Percentiles rank a stretch among this genome's conserved stretches.
Evolutionary conservation across 371 early-diverging fungal species (phyloP).

Genomic region (Mucor sp.): DNA sequence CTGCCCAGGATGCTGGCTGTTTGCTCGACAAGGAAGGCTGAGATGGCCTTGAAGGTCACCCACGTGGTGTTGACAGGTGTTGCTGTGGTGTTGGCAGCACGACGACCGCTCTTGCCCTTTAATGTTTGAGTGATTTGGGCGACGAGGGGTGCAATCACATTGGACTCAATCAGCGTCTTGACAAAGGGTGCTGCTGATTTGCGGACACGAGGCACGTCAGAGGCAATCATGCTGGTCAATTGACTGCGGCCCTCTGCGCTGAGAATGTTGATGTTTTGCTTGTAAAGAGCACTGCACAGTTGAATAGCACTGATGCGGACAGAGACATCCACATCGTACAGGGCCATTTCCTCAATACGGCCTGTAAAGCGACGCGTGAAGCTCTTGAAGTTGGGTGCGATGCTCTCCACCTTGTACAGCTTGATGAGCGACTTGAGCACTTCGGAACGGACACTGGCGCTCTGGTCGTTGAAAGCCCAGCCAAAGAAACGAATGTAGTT

Average conservation of each 20-base stretch:
- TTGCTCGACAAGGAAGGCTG: conserved; percentile 55
- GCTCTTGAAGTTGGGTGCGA: conserved; percentile 54
- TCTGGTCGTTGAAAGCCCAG: conserved; percentile 86
- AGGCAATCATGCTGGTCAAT: conserved; percentile 39
- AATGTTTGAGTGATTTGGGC: conserved; percentile 41
- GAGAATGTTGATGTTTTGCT: conserved; percentile 47
- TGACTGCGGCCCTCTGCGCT: conserved; percentile 36
- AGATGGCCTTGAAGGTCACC: conserved; percentile 64
- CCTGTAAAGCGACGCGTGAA: conserved; percentile 78
- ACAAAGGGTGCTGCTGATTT: conserved; percentile 58
- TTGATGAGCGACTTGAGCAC: conserved; percentile 55
- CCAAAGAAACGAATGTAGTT: conserved; percentile 81
- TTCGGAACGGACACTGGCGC: conserved; percentile 64
- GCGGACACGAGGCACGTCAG: conserved; percentile 39
- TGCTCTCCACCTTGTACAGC: conserved; percentile 57
- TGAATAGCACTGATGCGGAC: conserved; percentile 72
- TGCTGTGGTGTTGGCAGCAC: background rate
- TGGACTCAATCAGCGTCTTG: conserved; percentile 46
- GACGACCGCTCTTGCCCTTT: conserved; percentile 4
- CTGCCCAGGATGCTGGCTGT: conserved; percentile 12
- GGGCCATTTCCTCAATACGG: conserved; percentile 83
- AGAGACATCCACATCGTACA: conserved; percentile 70
- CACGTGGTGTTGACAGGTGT: conserved; percentile 49
- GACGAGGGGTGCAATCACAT: conserved; percentile 46
- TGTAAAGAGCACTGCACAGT: conserved; percentile 39